phyloP scores from a whole-genome alignment of 306 rosid species.

The Corylus heterophylla region DNA sequence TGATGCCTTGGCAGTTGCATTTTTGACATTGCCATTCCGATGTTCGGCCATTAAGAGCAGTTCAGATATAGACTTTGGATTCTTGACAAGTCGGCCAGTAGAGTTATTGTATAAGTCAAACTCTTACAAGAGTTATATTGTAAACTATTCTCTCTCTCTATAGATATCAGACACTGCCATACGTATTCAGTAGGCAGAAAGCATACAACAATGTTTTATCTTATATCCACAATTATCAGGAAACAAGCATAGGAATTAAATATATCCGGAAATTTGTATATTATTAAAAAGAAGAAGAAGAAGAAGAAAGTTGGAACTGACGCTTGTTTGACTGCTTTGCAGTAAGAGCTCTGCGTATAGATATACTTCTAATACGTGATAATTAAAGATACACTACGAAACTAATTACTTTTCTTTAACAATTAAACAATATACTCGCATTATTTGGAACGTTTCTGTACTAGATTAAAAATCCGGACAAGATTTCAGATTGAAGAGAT shows the following conservation, averaged over 20 bases:
- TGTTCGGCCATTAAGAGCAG: conserved; percentile 63
- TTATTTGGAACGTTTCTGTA: neutral
- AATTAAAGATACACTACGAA: neutral
- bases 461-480: neutral
- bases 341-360: neutral
- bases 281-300: too few relatives aligned
- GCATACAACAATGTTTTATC: too few relatives aligned
- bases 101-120: neutral
- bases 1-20: conserved; percentile 59
- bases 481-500: neutral
- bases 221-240: neutral
- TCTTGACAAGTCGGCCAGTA: neutral
- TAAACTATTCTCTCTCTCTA: too few relatives aligned
- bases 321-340: conserved; percentile 8
- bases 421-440: neutral
- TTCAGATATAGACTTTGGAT: neutral
- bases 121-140: too few relatives aligned
- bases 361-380: conserved; percentile 4
- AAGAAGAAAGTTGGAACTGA: neutral
- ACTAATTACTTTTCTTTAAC: neutral
- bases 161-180: too few relatives aligned
- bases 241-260: neutral
- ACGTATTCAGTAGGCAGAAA: too few relatives aligned
- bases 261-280: neutral
- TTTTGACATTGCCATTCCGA: conserved; percentile 68